These are phyloP conservation scores for Kodamaea suecica DNA, from an alignment of 1,139 yeast genomes.

Conservation along the genomic window DNA sequence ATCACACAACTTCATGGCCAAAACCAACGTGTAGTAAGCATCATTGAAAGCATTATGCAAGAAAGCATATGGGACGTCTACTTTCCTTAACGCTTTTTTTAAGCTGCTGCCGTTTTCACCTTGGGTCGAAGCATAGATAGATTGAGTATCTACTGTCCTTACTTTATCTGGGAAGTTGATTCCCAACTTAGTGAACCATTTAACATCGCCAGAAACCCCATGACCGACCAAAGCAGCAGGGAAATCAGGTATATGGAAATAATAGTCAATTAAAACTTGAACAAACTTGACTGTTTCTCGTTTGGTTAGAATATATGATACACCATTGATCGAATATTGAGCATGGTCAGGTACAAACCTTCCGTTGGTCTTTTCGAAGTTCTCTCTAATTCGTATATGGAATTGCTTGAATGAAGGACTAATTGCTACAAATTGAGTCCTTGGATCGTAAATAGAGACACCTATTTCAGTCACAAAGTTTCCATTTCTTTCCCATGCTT, in stretches of 20 bases:
- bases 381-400: conserved; percentile 59
- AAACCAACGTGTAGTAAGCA: conserved; percentile 62
- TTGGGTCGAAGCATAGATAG: conserved; percentile 42
- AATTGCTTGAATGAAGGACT: conserved; percentile 45
- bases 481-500: conserved; percentile 56
- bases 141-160: conserved; percentile 50
- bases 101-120: conserved; percentile 47
- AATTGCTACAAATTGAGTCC: conserved; percentile 35
- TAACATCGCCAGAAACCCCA: conserved; percentile 58
- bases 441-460: conserved; percentile 62
- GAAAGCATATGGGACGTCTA: conserved; percentile 58
- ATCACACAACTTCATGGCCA: conserved; percentile 53
- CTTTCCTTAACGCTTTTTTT: conserved; percentile 47
- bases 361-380: conserved; percentile 48
- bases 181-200: conserved; percentile 49
- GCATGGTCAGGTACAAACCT: conserved; percentile 62
- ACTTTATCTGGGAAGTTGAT: conserved; percentile 41
- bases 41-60: conserved; percentile 86
- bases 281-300: conserved; percentile 38
- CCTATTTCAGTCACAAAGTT: conserved; percentile 64
- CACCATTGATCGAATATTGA: conserved; percentile 54
- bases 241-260: conserved; percentile 24
- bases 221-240: conserved; percentile 61
- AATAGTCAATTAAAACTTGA: conserved; percentile 40
- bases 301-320: conserved; percentile 42